Conservation (phyloP, 2,329 filamentous ascomycete species). For the Hypomyces rosellus region DNA sequence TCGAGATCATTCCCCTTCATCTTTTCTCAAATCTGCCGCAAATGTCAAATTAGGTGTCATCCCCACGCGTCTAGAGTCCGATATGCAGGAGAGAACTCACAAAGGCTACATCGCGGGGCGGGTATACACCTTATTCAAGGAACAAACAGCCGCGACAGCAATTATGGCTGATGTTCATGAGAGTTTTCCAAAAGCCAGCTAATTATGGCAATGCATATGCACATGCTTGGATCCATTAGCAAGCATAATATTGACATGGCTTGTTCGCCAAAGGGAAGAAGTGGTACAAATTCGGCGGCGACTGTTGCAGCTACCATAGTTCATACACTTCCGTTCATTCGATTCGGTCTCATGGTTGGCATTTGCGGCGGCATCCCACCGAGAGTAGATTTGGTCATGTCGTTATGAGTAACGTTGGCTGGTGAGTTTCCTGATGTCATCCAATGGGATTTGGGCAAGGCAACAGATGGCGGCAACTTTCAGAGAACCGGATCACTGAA, state of each 20-base stretch:
- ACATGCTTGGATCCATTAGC: background rate
- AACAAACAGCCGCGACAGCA: background rate
- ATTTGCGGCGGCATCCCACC: background rate
- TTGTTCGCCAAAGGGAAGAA: background rate
- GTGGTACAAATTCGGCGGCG: background rate
- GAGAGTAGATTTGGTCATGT: background rate
- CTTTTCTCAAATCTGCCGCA: too few species aligned
- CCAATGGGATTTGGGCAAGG: background rate
- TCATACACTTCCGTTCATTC: background rate
- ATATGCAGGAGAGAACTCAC: too few species aligned
- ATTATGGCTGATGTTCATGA: background rate
- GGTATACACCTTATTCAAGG: background rate
- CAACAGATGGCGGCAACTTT: background rate
- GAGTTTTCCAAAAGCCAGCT: background rate
- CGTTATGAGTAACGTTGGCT: background rate
- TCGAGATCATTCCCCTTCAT: too few species aligned
- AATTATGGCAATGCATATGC: background rate
- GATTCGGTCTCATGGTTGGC: background rate
- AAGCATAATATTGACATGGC: background rate
- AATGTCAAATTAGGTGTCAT: too few species aligned
- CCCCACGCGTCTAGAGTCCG: too few species aligned
- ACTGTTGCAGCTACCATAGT: background rate
- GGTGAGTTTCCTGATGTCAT: background rate
- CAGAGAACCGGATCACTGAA: background rate
- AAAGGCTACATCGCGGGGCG: background rate